Base-by-base conservation (phyloP, 257 asterid species). In the Solanum sparsipilum region DNA sequence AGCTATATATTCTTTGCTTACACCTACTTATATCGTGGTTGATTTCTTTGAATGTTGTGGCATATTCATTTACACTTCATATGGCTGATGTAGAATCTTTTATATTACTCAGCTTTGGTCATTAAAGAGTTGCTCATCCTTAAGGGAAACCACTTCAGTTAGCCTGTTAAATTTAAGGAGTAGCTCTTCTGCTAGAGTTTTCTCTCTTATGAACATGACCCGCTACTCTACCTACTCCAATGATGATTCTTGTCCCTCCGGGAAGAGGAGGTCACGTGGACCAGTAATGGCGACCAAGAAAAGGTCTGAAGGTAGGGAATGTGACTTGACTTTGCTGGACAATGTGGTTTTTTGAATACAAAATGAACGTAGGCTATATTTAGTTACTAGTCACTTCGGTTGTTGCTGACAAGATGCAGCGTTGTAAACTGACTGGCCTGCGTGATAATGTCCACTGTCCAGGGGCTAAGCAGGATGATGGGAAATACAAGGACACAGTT, bases 401-500 rank as follows among this genome's bases (percentile, higher is more conserved):
- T 78, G 87, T 84, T 87, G 86, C 34, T 25, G 84, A 81, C 60
- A 85, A 76, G 41, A 48, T 83, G 87, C 48, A 8, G 38, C 3
- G 0, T 41, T 88, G 18, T 90, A 29, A 79, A 46, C 70, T 89
- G 79, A 84, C 21, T 67, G 29, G 70, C 85, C 67, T 90, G 85
- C 82, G 82, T 84, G 71, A 52, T 86, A 83, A 85, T 36, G 29
- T 39, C 86, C 86, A 68, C 73, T 91, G 89, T 89, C 81, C 89
- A 93, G 98, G 94, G 86, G 89, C 89, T 85, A 94, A 94, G 90
- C 96, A 93, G 93, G 98, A 92, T 85, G 98, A 94, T 87, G 99
- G 99, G 12, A 97, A 92, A 90, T 97, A 97, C 92, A 97, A 97
- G 91, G 95, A 93, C 89, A 97, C 99, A 0, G 90, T 97, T 86